These are phyloP conservation scores for Petasospora fabianii DNA, from an alignment of 1,139 yeast genomes.

Conservation along the genomic window DNA sequence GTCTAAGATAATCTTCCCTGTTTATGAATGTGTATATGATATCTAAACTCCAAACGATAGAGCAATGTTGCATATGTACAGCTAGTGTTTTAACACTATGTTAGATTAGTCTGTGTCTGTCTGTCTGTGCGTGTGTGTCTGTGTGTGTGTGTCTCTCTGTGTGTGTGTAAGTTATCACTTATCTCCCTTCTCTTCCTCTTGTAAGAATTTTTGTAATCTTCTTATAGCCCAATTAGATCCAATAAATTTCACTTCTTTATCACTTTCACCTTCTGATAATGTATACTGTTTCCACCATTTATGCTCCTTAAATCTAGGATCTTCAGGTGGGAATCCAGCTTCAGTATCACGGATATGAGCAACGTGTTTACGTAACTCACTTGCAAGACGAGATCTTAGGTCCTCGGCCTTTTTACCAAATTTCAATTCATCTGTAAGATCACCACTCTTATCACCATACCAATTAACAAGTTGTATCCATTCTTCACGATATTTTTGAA, in stretches of 20 bases:
- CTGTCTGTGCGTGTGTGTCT: no score
- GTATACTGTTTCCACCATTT: slow-evolving; percentile 72
- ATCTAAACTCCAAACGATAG: no score
- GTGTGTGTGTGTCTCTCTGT: no score
- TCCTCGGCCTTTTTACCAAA: slow-evolving; percentile 59
- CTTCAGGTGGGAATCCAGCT: slow-evolving; percentile 54
- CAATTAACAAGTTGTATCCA: slow-evolving; percentile 65
- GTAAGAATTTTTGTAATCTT: slow-evolving; percentile 46
- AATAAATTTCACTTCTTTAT: slow-evolving; percentile 62
- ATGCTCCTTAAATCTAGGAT: slow-evolving; percentile 60
- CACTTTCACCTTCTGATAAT: slow-evolving; percentile 58
- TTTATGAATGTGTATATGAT: no score
- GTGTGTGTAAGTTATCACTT: no score
- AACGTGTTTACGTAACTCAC: slow-evolving; percentile 61
- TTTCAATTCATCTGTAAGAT: slow-evolving; percentile 58
- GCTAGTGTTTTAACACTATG: no score
- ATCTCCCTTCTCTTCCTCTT: slow-evolving; percentile 3
- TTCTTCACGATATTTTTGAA: slow-evolving; percentile 56
- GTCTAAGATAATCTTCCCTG: no score
- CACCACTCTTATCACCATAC: slow-evolving; percentile 51
- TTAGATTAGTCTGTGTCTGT: no score
- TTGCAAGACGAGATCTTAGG: slow-evolving; percentile 69
- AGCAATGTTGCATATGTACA: no score
- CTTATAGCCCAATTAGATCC: slow-evolving; percentile 81
- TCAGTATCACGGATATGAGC: slow-evolving; percentile 50